These are phyloP conservation scores for Caloboletus firmus DNA, from an alignment of 1,284 basidiomycete genomes.

Conservation along the genomic window DNA sequence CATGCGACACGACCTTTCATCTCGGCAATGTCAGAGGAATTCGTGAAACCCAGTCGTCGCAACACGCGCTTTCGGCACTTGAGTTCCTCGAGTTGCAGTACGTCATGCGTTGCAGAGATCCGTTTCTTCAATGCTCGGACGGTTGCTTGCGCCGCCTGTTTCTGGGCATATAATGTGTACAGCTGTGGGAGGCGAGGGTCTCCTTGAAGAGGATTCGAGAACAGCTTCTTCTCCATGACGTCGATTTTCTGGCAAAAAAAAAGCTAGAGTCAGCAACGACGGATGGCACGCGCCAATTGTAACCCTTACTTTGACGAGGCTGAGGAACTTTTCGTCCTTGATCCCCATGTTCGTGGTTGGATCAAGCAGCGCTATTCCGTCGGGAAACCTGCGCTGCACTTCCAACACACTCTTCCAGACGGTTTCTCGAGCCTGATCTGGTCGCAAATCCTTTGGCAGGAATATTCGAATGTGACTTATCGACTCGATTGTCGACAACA, in stretches of 20 bases:
- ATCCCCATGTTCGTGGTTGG: conserved; percentile 97
- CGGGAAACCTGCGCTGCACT: conserved; percentile 86
- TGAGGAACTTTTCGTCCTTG: conserved; percentile 90
- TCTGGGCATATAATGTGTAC: conserved; percentile 79
- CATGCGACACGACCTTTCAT: conserved; percentile 98
- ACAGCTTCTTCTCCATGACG: conserved; percentile 81
- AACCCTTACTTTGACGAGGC: conserved; percentile 74
- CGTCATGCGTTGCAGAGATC: conserved; percentile 87
- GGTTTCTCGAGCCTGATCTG: conserved; percentile 74
- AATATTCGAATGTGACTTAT: conserved; percentile 88
- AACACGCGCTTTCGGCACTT: conserved; percentile 95
- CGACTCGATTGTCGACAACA: conserved; percentile 84
- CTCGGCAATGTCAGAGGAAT: conserved; percentile 89
- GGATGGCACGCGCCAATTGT: background rate
- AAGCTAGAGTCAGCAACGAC: conserved; percentile 1
- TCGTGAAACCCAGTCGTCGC: conserved; percentile 89
- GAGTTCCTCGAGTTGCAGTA: conserved; percentile 96
- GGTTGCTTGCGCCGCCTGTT: conserved; percentile 69
- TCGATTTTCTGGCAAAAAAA: conserved; percentile 77
- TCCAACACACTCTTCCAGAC: conserved; percentile 90
- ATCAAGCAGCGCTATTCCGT: conserved; percentile 86
- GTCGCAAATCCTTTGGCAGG: conserved; percentile 88
- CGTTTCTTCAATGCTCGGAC: conserved; percentile 81
- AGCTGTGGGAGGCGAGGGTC: conserved; percentile 75
- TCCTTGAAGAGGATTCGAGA: conserved; percentile 71